Conservation (phyloP, 2,329 filamentous ascomycete species). For the Apiospora hydei region DNA sequence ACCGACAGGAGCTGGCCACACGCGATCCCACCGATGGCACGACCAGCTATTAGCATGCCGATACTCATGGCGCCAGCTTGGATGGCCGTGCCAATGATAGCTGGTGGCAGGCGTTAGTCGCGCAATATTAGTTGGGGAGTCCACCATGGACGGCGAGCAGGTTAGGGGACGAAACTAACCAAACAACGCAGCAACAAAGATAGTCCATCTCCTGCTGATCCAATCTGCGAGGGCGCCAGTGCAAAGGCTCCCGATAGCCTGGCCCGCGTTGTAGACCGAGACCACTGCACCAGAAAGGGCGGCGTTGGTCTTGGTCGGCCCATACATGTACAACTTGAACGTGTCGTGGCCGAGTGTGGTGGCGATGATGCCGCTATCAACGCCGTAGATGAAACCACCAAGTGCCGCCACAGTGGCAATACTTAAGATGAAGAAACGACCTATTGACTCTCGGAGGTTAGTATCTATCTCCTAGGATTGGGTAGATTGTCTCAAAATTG, state of each 20-base stretch:
- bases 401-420: conserved; percentile 34
- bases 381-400: conserved; percentile 35
- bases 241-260: conserved; percentile 40
- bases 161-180: neutral
- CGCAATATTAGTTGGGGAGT: too few relatives aligned
- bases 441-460: too few relatives aligned
- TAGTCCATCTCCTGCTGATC: conserved; percentile 45
- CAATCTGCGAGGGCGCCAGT: conserved; percentile 43
- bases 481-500: too few relatives aligned
- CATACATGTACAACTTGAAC: conserved; percentile 44
- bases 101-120: neutral
- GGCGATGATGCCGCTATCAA: conserved; percentile 41
- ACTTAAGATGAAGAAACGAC: conserved; percentile 31
- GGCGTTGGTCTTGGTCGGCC: conserved; percentile 27
- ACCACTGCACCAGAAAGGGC: neutral
- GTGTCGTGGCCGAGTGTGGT: conserved; percentile 43
- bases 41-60: conserved; percentile 40
- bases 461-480: too few relatives aligned
- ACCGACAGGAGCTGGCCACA: conserved; percentile 34
- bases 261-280: conserved; percentile 3
- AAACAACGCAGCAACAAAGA: conserved; percentile 39
- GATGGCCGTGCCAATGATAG: conserved; percentile 33
- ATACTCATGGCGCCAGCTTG: conserved; percentile 37
- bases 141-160: neutral
- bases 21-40: conserved; percentile 33